phyloP scores from a whole-genome alignment of 1,284 basidiomycete genomes.

The Leccinum solheimii region DNA sequence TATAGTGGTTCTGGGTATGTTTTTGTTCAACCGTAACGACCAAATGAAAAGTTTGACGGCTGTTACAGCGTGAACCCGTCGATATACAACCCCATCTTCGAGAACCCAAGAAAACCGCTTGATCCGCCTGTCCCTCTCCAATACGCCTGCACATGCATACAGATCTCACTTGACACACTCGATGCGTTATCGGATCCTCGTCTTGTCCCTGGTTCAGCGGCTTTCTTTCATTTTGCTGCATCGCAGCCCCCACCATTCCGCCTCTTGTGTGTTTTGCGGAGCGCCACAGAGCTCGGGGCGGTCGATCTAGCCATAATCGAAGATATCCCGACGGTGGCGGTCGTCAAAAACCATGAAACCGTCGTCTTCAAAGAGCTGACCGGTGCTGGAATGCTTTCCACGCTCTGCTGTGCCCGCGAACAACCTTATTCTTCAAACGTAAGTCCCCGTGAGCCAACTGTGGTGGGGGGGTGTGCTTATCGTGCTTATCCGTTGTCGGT shows the following conservation, averaged over 20 bases:
- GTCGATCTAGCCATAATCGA: conserved; percentile 48
- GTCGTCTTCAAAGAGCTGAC: conserved; percentile 51
- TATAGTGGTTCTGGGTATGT: conserved; percentile 35
- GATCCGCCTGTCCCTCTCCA: conserved; percentile 50
- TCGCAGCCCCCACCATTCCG: conserved; percentile 44
- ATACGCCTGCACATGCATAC: conserved; percentile 51
- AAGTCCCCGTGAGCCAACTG: background rate
- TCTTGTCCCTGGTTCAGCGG: conserved; percentile 40
- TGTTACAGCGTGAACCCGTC: conserved; percentile 45
- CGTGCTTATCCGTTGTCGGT: conserved; percentile 10
- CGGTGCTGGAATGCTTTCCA: conserved; percentile 25
- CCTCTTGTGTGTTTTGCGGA: conserved; percentile 40
- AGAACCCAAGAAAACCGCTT: conserved; percentile 44
- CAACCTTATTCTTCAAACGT: conserved; percentile 19
- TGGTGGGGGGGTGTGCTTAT: conserved; percentile 10
- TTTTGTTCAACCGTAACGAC: background rate
- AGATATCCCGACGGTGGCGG: conserved; percentile 45
- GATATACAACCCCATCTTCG: conserved; percentile 37
- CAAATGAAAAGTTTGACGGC: conserved; percentile 1
- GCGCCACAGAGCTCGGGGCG: conserved; percentile 41
- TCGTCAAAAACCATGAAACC: conserved; percentile 44
- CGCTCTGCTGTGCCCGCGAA: conserved; percentile 33
- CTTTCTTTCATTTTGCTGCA: conserved; percentile 40
- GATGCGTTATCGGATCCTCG: conserved; percentile 53
- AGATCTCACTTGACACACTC: conserved; percentile 48